A percentile compares a stretch with the other conserved stretches of the same genome.
Conservation (phyloP, 257 asterid species). For the Jasminum sambac region DNA sequence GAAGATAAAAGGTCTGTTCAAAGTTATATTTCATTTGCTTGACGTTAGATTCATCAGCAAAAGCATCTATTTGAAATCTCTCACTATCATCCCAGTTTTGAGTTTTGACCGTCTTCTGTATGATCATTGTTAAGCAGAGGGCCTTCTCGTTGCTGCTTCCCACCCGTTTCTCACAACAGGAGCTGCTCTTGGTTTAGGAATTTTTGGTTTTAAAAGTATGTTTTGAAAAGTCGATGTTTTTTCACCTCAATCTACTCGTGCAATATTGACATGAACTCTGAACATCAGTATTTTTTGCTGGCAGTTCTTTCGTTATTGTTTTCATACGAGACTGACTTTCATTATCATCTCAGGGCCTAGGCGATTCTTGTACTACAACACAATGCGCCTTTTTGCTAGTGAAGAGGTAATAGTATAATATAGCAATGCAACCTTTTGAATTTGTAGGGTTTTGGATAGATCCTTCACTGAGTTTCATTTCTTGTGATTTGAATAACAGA, state of each 20-base stretch:
- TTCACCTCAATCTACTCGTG: background rate
- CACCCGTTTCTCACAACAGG: slow-evolving; percentile 65
- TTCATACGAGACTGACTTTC: slow-evolving; percentile 28
- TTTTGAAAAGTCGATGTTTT: slow-evolving; percentile 1
- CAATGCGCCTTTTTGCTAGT: slow-evolving; percentile 57
- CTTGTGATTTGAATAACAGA: background rate
- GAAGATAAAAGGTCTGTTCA: slow-evolving; percentile 68
- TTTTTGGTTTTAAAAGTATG: slow-evolving; percentile 77
- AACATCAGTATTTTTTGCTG: slow-evolving; percentile 5
- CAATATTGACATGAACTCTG: slow-evolving; percentile 3
- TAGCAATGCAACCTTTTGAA: background rate
- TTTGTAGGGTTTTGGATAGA: background rate
- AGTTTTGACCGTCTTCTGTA: slow-evolving; percentile 24
- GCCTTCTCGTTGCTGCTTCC: slow-evolving; percentile 61
- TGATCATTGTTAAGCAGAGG: slow-evolving; percentile 55
- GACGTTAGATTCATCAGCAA: background rate
- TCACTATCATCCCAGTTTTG: background rate
- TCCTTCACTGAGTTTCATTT: slow-evolving; percentile 2
- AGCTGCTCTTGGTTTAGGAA: slow-evolving; percentile 64
- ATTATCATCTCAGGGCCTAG: slow-evolving; percentile 58
- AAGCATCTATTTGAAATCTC: slow-evolving; percentile 17
- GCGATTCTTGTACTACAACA: slow-evolving; percentile 62
- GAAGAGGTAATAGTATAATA: slow-evolving; percentile 61
- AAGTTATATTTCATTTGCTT: slow-evolving; percentile 15
- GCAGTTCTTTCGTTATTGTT: slow-evolving; percentile 22